Percentiles rank a stretch among this genome's conserved stretches.
Evolutionary conservation across 2,329 filamentous ascomycete genomes (phyloP).

Genomic region (Trichoderma citrinoviride): DNA sequence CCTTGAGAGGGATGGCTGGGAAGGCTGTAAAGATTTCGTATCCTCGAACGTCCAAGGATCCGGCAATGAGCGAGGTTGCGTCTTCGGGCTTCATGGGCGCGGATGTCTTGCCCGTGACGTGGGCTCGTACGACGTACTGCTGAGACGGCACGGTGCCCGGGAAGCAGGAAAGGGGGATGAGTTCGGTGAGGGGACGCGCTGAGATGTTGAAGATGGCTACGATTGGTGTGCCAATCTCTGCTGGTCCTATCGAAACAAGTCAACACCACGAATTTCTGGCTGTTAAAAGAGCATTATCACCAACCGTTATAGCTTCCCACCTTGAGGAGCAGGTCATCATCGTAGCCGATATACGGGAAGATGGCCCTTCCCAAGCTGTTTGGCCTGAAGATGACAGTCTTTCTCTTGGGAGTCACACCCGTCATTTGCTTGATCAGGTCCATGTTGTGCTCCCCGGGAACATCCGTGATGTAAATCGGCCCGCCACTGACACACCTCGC

Average conservation of each 20-base stretch:
- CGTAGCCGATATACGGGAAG: constrained; percentile 71
- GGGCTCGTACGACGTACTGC: constrained; percentile 70
- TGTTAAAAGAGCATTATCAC: constrained; percentile 3
- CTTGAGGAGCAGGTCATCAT: constrained; percentile 70
- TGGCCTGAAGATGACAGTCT: constrained; percentile 78
- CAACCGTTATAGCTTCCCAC: constrained; percentile 74
- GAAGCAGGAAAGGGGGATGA: constrained; percentile 70
- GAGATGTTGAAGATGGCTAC: constrained; percentile 84
- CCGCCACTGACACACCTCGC: constrained; percentile 87
- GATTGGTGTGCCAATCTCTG: constrained; percentile 68
- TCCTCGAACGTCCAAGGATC: constrained; percentile 62
- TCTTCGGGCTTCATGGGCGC: constrained; percentile 46
- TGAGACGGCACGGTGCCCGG: constrained; percentile 60
- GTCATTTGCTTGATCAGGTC: constrained; percentile 77
- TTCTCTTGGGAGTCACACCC: constrained; percentile 66
- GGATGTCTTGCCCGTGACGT: constrained; percentile 64
- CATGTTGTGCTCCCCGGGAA: constrained; percentile 76
- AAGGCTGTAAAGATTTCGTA: constrained; percentile 83
- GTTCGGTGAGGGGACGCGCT: constrained; percentile 58
- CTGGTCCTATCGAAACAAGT: constrained; percentile 38
- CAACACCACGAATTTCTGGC: background rate
- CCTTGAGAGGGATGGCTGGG: constrained; percentile 58
- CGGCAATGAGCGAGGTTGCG: constrained; percentile 53
- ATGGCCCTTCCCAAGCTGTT: constrained; percentile 70
- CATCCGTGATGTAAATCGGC: constrained; percentile 91